Evolutionary conservation across 306 rosid species (phyloP).

Genomic region (Cyclanthera cordifolia): DNA sequence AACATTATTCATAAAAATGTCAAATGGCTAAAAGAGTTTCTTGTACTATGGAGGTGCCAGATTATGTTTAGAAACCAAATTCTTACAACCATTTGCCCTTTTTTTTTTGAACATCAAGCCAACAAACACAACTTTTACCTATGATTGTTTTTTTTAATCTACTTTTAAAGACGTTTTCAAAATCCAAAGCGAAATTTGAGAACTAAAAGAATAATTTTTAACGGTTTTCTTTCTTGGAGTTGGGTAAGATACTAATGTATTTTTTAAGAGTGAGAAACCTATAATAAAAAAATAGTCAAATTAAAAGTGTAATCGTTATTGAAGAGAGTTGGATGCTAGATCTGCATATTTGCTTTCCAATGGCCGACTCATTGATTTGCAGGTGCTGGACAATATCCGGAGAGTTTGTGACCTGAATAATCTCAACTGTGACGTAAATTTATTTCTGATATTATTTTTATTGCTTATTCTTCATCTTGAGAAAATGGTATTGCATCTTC

Average conservation of each 20-base stretch:
- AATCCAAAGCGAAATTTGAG: no score
- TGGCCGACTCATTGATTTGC: constrained; percentile 20
- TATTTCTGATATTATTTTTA: background rate
- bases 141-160: no score
- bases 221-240: no score
- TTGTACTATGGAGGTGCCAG: background rate
- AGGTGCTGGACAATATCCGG: constrained; percentile 83
- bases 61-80: background rate
- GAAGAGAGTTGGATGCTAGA: background rate
- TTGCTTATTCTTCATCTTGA: background rate
- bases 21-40: background rate
- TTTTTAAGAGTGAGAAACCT: no score
- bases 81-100: background rate
- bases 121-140: no score
- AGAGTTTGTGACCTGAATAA: constrained; percentile 59
- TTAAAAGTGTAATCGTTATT: no score
- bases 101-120: no score
- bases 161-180: no score
- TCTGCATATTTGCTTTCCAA: background rate
- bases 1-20: background rate
- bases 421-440: constrained; percentile 53
- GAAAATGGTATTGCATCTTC: background rate
- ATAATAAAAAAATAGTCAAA: no score
- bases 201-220: no score
- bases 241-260: no score